These are phyloP conservation scores for Agrocybe chaxingu DNA, from an alignment of 768 basidiomycete species.

Conservation along the genomic window DNA sequence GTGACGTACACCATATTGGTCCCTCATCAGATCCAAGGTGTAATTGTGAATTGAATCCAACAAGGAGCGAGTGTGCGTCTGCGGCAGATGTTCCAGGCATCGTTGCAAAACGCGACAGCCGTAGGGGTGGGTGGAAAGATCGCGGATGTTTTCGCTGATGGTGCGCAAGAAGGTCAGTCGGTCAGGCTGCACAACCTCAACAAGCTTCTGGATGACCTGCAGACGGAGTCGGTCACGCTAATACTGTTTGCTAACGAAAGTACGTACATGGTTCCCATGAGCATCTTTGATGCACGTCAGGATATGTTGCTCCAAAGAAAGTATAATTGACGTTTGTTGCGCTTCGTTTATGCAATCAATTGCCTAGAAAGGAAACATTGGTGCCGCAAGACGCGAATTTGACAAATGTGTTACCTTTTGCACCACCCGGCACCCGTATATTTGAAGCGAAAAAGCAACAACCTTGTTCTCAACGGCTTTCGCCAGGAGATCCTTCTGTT, in stretches of 20 bases:
- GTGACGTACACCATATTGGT: slow-evolving; percentile 80
- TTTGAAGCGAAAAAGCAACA: slow-evolving; percentile 75
- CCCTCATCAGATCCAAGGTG: slow-evolving; percentile 73
- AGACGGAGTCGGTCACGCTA: slow-evolving; percentile 3
- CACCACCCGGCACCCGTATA: slow-evolving; percentile 96
- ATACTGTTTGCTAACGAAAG: slow-evolving; percentile 7
- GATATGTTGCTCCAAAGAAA: slow-evolving; percentile 76
- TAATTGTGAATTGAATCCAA: slow-evolving; percentile 81
- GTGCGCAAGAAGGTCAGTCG: slow-evolving; percentile 70
- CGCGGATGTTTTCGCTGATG: slow-evolving; percentile 77
- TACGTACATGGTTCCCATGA: slow-evolving; percentile 88
- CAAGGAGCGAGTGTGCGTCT: slow-evolving; percentile 62
- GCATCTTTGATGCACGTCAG: slow-evolving; percentile 85
- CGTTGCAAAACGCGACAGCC: slow-evolving; percentile 95
- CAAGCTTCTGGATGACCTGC: slow-evolving; percentile 84
- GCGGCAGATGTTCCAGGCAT: slow-evolving; percentile 82
- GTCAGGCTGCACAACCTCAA: slow-evolving; percentile 77
- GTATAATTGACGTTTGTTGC: slow-evolving; percentile 73
- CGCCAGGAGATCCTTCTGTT: slow-evolving; percentile 70
- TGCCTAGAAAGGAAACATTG: slow-evolving; percentile 47
- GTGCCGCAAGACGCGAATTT: neutral
- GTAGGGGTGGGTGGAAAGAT: slow-evolving; percentile 84
- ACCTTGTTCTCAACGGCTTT: slow-evolving; percentile 77
- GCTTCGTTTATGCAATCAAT: slow-evolving; percentile 78
- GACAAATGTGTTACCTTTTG: slow-evolving; percentile 64